Base-by-base conservation (phyloP, 495 filamentous ascomycete species). In the Talaromyces borbonicus region DNA sequence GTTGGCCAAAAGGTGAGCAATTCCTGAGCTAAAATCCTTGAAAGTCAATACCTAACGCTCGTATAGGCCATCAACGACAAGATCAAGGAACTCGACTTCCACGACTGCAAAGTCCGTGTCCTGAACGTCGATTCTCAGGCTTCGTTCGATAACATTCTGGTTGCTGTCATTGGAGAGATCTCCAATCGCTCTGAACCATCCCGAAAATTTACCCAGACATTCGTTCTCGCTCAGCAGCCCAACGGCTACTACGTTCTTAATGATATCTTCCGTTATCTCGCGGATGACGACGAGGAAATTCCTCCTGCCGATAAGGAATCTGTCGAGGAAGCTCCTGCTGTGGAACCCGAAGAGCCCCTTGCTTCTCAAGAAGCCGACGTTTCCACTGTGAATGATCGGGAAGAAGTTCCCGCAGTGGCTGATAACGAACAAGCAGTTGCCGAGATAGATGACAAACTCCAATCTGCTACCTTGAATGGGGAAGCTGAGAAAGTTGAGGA, bases 211-310 rank as follows among this genome's bases (percentile, higher is more conserved):
- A 80, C 86, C 9, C 92, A 98, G 73, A 96, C 92, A n/a, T 98
- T 98, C 53, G 88, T 98, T 41, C 81, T 98, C 44, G 93, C 92
- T 8, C 80, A 90, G 62, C 92, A 98, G 68, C 87, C 87, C 22
- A 95, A 90, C 35, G 92, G 92, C 41, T 98, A 97, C 69, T 98
- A 94, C 54, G 92, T 98, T 3, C 77, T 97, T 49, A 98, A 98
- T 59, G 92, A 98, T 50, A 95, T 98, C 61, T 88, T 98, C 68
- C 75, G 92, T 35, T 97, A 89, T 66, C 77, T 98, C 48, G 76
- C 80, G 22, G 83, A 87, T 32, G 83, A 85, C 46, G 79, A 83
- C 27, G 90, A 94, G 47, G 86, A 92, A 49, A 52, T 66, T 31
- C 54, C 52, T 31, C 40, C 46, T n/a, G 72, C 73, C 46, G 79